These are phyloP conservation scores for Orbilia oligospora DNA, from an alignment of 2,329 filamentous ascomycete species.

Conservation along the genomic window DNA sequence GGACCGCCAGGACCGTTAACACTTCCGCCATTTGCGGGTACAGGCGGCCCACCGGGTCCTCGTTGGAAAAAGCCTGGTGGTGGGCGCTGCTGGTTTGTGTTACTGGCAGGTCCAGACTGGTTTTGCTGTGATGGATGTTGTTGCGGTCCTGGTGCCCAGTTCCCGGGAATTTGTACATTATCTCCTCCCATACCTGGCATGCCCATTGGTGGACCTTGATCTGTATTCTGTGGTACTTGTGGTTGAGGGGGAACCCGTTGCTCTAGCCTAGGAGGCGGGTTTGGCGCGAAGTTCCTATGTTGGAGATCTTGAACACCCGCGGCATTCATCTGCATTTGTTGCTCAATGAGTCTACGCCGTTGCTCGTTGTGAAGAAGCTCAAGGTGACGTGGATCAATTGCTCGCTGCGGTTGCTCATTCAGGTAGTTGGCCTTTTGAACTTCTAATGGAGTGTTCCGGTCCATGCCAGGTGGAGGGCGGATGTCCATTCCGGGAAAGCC, in stretches of 20 bases:
- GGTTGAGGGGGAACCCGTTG: conserved; percentile 55
- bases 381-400: conserved; percentile 51
- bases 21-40: conserved; percentile 51
- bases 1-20: conserved; percentile 49
- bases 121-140: conserved; percentile 48
- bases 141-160: conserved; percentile 51
- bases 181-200: conserved; percentile 54
- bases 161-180: conserved; percentile 51
- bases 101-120: conserved; percentile 34
- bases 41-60: conserved; percentile 54
- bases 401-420: conserved; percentile 47
- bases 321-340: conserved; percentile 54
- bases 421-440: conserved; percentile 33
- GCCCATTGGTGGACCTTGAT: conserved; percentile 58
- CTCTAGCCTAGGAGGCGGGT: conserved; percentile 54
- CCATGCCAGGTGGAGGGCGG: conserved; percentile 55
- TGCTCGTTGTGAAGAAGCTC: conserved; percentile 58
- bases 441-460: conserved; percentile 43
- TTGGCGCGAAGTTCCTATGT: conserved; percentile 53
- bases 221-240: conserved; percentile 41
- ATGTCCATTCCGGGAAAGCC: conserved; percentile 57
- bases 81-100: conserved; percentile 52
- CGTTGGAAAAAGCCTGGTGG: conserved; percentile 56
- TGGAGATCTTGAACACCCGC: conserved; percentile 37
- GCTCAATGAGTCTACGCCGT: conserved; percentile 42